phyloP scores from a whole-genome alignment of 768 basidiomycete genomes.

The Saitozyma podzolica region DNA sequence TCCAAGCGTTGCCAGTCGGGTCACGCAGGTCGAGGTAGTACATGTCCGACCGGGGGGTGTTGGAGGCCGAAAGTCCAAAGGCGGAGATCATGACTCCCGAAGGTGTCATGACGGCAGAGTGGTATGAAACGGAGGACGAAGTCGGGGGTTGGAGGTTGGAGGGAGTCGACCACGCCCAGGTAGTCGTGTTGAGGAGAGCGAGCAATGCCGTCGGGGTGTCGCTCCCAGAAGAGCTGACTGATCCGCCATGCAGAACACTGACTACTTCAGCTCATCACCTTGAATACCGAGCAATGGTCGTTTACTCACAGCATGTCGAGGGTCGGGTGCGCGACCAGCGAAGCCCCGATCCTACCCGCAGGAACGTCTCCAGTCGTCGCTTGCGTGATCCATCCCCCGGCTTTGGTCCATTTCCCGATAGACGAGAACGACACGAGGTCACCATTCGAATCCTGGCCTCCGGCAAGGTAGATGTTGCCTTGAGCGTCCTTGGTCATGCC shows the following conservation, averaged over 20 bases:
- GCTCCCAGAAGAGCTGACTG: constrained; percentile 19
- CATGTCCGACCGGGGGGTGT: constrained; percentile 38
- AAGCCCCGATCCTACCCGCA: constrained; percentile 41
- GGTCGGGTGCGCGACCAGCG: constrained; percentile 46
- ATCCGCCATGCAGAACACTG: constrained; percentile 49
- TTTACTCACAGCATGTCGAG: constrained; percentile 38
- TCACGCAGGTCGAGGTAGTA: constrained; percentile 50
- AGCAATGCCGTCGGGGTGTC: constrained; percentile 35
- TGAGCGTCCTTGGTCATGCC: constrained; percentile 33
- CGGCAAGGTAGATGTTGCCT: constrained; percentile 39
- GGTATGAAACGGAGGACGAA: constrained; percentile 44
- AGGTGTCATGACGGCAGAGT: constrained; percentile 47
- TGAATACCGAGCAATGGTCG: not conserved
- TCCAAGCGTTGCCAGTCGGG: constrained; percentile 34
- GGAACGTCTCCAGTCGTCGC: constrained; percentile 43
- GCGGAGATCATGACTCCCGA: constrained; percentile 51
- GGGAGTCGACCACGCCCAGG: constrained; percentile 48
- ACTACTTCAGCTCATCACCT: not conserved
- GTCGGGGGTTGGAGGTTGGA: constrained; percentile 46
- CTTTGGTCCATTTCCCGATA: constrained; percentile 37
- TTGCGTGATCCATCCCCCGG: constrained; percentile 40
- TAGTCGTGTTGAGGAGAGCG: constrained; percentile 48
- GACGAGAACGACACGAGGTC: constrained; percentile 34
- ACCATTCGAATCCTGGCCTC: constrained; percentile 44
- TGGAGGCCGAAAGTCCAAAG: constrained; percentile 38